Conservation (phyloP, 371 early-diverging fungal genomes). For the Rhizopus microsporus region DNA sequence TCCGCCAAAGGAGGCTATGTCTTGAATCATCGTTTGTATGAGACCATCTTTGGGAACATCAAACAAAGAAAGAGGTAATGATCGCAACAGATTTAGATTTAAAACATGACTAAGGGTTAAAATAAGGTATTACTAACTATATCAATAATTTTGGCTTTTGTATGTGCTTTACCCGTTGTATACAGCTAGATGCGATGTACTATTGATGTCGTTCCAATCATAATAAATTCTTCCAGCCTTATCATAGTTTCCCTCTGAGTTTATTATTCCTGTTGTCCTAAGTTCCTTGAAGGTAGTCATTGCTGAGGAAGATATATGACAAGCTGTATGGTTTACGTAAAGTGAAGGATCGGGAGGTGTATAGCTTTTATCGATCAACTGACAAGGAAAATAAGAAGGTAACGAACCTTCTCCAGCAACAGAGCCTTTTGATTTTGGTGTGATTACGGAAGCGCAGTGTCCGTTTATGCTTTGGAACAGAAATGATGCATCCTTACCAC, state of each 20-base stretch:
- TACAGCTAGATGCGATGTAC: slow-evolving; percentile 59
- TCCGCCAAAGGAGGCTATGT: slow-evolving; percentile 29
- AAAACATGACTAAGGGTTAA: slow-evolving; percentile 39
- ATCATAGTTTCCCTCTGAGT: slow-evolving; percentile 39
- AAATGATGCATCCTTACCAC: slow-evolving; percentile 76
- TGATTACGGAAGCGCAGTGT: slow-evolving; percentile 59
- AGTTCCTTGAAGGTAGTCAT: slow-evolving; percentile 37
- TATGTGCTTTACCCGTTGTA: slow-evolving; percentile 68
- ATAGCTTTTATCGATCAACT: slow-evolving; percentile 45
- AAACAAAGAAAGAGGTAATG: slow-evolving; percentile 33
- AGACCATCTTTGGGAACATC: slow-evolving; percentile 36
- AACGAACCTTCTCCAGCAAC: slow-evolving; percentile 35
- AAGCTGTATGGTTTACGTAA: slow-evolving; percentile 57
- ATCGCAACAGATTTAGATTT: slow-evolving; percentile 42
- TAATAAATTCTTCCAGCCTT: slow-evolving; percentile 70
- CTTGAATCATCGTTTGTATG: slow-evolving; percentile 28
- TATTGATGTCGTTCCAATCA: slow-evolving; percentile 68
- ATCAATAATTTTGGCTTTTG: not conserved
- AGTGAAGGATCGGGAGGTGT: slow-evolving; percentile 46
- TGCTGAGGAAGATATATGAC: slow-evolving; percentile 59
- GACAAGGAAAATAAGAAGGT: slow-evolving; percentile 75
- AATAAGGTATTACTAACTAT: slow-evolving; percentile 1
- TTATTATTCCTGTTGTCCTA: slow-evolving; percentile 38
- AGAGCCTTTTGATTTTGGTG: slow-evolving; percentile 29
- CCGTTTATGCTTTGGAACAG: slow-evolving; percentile 74